Base-by-base conservation (phyloP, 768 basidiomycete species). In the Boletus barrowsii region DNA sequence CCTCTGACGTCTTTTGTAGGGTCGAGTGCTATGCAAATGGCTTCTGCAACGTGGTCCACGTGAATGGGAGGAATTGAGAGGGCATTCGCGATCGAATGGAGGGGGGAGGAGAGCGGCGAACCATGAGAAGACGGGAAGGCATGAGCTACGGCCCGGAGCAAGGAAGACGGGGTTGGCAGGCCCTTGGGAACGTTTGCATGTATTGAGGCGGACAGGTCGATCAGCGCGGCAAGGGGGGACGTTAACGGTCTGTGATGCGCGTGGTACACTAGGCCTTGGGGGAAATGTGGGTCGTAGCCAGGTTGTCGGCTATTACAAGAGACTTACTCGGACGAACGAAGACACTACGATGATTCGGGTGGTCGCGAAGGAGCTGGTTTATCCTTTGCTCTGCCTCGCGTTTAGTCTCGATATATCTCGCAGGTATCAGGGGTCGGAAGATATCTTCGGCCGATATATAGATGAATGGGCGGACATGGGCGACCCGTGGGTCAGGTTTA, bases 1-100 rank as follows among this genome's bases (percentile, higher is more conserved):
- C 90, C 91, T 49, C 65, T 68, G 44, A 92, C 73, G 41, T 77
- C 76, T 56, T 72, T 75, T 45, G 66, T 63, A 36, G 73, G 72
- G 62, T 84, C 79, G 53, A 86, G 74, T 35, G 81, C 79, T 18
- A 85, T 77, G 55, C 88, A 84, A 8, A 93, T 80, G 1, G 93
- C 91, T 61, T 87, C 83, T 3, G 88, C 97, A 42, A 98, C 93
- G 57, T 94, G 92, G 62, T 99, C 97, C 20, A 98, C 93, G 65
- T 98, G 96, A 41, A 98, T 83, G 2, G 97, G 95, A 30, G 89
- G 92, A 51, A 88, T 86, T n/a, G 81, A 79, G 47, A 98, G 72
- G 17, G 88, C 84, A 56, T 88, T 88, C 8, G 92, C 89, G 35
- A 94, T 72, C 3, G 88, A 84, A 32, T 83, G 76, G 39, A 88